A percentile compares a stretch with the other conserved stretches of the same genome.
Conservation (phyloP, 2,329 filamentous ascomycete species). For the Biscogniauxia sp. region DNA sequence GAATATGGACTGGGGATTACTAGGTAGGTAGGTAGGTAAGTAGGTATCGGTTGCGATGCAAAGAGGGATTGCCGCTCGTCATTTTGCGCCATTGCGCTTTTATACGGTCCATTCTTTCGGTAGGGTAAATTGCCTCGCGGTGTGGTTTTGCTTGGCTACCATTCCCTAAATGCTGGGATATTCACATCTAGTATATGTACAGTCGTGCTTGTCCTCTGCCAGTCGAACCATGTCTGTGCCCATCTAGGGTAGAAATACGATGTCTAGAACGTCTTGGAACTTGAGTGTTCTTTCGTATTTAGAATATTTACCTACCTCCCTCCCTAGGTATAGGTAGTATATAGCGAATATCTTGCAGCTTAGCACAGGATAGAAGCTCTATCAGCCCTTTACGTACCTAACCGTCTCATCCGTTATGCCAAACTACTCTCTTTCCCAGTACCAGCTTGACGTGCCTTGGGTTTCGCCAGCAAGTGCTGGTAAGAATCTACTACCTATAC, state of each 20-base stretch:
- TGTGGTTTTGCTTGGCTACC: constrained; percentile 4
- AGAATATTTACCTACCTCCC: background rate
- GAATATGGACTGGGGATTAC: background rate
- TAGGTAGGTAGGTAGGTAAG: too few species aligned
- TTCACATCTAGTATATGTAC: too few species aligned
- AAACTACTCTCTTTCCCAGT: too few species aligned
- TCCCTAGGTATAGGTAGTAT: too few species aligned
- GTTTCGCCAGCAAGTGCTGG: too few species aligned
- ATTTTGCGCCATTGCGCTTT: background rate
- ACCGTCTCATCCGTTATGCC: too few species aligned
- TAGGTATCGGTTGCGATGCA: constrained; percentile 3
- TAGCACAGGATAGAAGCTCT: too few species aligned
- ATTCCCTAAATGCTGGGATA: background rate
- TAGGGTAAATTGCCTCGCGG: constrained; percentile 17
- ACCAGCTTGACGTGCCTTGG: too few species aligned
- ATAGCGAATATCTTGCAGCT: too few species aligned
- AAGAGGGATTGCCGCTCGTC: constrained; percentile 2
- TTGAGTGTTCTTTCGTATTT: background rate
- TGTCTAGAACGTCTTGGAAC: background rate
- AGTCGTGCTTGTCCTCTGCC: background rate
- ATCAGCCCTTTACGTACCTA: too few species aligned
- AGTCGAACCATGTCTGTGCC: constrained; percentile 3
- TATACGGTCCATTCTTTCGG: background rate
- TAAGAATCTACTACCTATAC: too few species aligned
- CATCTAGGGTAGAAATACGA: constrained; percentile 4